These are phyloP conservation scores for Venturia asperata DNA, from an alignment of 2,329 filamentous ascomycete species.

Conservation along the genomic window DNA sequence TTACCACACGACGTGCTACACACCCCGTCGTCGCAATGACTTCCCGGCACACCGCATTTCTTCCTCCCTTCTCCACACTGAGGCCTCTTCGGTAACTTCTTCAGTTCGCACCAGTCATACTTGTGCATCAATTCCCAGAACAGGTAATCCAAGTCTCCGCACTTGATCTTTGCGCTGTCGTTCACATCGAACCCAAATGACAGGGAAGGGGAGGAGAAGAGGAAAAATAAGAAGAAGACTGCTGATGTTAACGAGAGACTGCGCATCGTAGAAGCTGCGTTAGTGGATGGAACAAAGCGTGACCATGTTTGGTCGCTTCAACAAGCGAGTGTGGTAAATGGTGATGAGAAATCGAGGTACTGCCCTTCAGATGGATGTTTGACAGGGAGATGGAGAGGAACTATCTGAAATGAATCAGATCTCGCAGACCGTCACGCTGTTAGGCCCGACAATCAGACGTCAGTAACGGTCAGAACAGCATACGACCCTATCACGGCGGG, in stretches of 20 bases:
- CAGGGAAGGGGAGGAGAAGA: no score
- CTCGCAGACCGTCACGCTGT: not conserved
- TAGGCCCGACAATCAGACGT: not conserved
- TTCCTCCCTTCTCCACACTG: constrained; percentile 4
- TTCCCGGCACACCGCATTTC: not conserved
- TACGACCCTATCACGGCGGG: not conserved
- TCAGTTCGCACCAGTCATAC: not conserved
- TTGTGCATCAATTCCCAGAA: not conserved
- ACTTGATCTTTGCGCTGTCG: not conserved
- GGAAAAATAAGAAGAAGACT: not conserved
- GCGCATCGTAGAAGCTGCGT: not conserved
- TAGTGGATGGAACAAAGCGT: not conserved
- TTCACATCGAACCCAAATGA: not conserved
- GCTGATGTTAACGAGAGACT: not conserved
- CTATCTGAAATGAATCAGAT: not conserved
- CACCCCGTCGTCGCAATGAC: not conserved
- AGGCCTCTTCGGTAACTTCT: not conserved
- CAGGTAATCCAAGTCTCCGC: not conserved
- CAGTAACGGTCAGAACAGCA: not conserved
- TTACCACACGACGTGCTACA: not conserved
- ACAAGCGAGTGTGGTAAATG: not conserved
- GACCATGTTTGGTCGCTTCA: not conserved
- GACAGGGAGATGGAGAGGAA: not conserved
- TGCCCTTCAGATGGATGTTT: no score
- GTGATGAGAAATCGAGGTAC: not conserved